These are phyloP conservation scores for Macroventuria anomochaeta DNA, from an alignment of 2,329 filamentous ascomycete genomes.

Conservation along the genomic window DNA sequence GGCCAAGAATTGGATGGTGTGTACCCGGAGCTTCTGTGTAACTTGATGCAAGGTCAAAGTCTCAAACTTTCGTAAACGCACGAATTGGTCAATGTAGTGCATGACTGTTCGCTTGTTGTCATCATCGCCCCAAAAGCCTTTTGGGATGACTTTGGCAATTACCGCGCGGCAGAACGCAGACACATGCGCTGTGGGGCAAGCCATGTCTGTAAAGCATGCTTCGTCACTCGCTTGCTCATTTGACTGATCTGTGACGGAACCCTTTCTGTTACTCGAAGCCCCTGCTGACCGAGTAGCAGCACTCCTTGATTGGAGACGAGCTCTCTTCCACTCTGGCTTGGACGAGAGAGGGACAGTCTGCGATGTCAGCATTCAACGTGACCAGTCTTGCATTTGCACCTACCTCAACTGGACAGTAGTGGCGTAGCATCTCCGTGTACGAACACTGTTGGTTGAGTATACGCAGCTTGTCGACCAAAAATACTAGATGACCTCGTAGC, in stretches of 20 bases:
- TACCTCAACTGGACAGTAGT: constrained; percentile 75
- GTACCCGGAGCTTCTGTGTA: constrained; percentile 75
- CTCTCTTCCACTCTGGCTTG: constrained; percentile 36
- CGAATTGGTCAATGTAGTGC: constrained; percentile 75
- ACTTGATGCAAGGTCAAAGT: constrained; percentile 79
- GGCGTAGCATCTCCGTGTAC: constrained; percentile 76
- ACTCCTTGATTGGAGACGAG: constrained; percentile 25
- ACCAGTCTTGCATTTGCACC: neutral
- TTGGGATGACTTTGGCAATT: constrained; percentile 74
- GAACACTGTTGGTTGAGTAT: constrained; percentile 75
- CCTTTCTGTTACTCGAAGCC: constrained; percentile 12
- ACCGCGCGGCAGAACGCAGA: constrained; percentile 87
- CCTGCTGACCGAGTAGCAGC: constrained; percentile 9
- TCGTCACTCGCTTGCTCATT: constrained; percentile 7
- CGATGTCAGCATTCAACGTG: constrained; percentile 20
- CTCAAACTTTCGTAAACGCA: constrained; percentile 81
- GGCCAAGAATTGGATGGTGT: constrained; percentile 8
- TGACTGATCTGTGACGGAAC: neutral
- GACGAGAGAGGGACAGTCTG: constrained; percentile 37
- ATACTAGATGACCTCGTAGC: constrained; percentile 66
- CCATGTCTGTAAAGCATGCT: constrained; percentile 65
- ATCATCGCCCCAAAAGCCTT: constrained; percentile 73
- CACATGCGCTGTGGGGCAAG: constrained; percentile 71
- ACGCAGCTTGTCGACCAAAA: constrained; percentile 72
- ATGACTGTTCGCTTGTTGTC: constrained; percentile 70